Conservation (phyloP, 2,329 filamentous ascomycete genomes). For the Escovopsis weberi region DNA sequence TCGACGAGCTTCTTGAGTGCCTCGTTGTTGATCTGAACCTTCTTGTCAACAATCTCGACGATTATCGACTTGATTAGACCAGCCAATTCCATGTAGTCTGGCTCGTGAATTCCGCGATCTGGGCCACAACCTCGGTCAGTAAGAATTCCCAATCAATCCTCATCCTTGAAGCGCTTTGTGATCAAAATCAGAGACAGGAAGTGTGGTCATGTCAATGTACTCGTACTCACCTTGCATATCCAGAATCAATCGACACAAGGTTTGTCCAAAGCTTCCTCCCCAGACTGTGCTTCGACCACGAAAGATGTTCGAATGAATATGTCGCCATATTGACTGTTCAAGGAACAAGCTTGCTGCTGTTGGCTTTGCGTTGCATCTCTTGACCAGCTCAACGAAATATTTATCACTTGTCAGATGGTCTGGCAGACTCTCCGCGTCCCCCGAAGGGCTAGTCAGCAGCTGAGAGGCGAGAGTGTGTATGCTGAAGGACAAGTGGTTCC, state of each 20-base stretch:
- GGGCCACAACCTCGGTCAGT: not conserved
- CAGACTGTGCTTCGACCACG: not conserved
- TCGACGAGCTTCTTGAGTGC: not conserved
- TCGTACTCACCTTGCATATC: not conserved
- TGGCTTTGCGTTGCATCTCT: not conserved
- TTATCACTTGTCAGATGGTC: too few species aligned
- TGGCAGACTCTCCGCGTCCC: too few species aligned
- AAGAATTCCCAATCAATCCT: too few species aligned
- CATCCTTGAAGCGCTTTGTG: not conserved
- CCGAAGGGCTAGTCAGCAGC: too few species aligned
- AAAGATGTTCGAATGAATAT: not conserved
- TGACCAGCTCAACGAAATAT: too few species aligned
- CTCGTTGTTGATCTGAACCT: not conserved
- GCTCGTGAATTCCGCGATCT: not conserved
- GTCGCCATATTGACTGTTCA: not conserved
- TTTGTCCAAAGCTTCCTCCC: not conserved
- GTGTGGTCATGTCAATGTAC: too few species aligned
- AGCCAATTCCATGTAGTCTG: not conserved
- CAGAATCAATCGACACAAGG: not conserved
- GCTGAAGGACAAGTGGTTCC: too few species aligned
- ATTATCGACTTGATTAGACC: slow-evolving; percentile 1
- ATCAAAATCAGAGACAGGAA: not conserved
- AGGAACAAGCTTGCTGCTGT: not conserved
- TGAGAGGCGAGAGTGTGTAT: too few species aligned
- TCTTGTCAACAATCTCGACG: not conserved